Percentiles rank a stretch among this genome's conserved stretches.
Conservation (phyloP, 176 grass and related monocot species). For the Ensete glaucum region DNA sequence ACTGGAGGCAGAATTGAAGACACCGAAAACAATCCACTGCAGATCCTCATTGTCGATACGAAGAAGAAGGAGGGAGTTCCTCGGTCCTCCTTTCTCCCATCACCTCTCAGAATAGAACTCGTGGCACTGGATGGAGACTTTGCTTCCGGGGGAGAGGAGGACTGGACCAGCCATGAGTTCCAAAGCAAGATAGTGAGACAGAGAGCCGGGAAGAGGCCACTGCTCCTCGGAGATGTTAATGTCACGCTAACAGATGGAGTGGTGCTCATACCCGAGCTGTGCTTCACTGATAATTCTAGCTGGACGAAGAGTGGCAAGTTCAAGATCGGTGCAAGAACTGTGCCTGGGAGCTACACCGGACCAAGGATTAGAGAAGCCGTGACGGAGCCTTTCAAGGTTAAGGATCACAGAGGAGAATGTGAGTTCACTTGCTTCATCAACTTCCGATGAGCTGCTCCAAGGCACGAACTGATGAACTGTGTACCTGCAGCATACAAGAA, state of each 20-base stretch:
- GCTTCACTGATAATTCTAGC: slow-evolving; percentile 83
- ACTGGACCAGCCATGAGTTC: slow-evolving; percentile 49
- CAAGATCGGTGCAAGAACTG: slow-evolving; percentile 49
- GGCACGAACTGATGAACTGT: neutral
- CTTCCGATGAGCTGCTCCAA: too few species aligned
- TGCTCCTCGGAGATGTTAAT: slow-evolving; percentile 60
- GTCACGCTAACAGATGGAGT: slow-evolving; percentile 41
- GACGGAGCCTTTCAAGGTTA: slow-evolving; percentile 50
- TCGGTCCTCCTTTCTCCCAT: neutral
- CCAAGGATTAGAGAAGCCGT: slow-evolving; percentile 59
- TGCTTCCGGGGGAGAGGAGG: slow-evolving; percentile 22
- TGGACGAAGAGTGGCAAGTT: slow-evolving; percentile 77
- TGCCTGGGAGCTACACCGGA: slow-evolving; percentile 26
- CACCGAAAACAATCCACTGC: slow-evolving; percentile 18
- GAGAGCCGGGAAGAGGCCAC: slow-evolving; percentile 63
- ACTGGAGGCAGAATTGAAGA: slow-evolving; percentile 78
- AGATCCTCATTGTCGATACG: slow-evolving; percentile 43
- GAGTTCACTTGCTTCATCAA: neutral
- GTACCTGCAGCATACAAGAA: slow-evolving; percentile 54
- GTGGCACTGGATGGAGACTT: slow-evolving; percentile 69
- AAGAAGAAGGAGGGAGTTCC: neutral
- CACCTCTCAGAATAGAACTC: slow-evolving; percentile 53
- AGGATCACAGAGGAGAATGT: slow-evolving; percentile 88
- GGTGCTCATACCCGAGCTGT: slow-evolving; percentile 43
- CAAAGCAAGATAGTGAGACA: slow-evolving; percentile 37